These are phyloP conservation scores for Penicillium argentinense DNA, from an alignment of 495 filamentous ascomycete species.

Conservation along the genomic window DNA sequence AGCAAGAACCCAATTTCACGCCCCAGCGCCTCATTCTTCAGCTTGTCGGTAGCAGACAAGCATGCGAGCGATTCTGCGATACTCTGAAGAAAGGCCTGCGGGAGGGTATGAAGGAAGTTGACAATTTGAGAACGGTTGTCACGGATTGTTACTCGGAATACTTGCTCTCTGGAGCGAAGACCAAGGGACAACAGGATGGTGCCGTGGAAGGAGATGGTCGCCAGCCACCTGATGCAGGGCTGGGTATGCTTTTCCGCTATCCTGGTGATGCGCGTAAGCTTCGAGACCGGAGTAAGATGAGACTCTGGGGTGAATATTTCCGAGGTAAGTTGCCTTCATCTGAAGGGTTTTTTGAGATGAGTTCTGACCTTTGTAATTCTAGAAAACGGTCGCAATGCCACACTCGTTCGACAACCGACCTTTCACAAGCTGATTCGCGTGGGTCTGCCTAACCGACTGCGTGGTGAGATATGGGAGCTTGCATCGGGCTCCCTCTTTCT, in stretches of 20 bases:
- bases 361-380: not conserved
- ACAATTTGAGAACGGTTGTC: slow-evolving; percentile 74
- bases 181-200: slow-evolving; percentile 28
- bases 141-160: slow-evolving; percentile 92
- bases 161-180: slow-evolving; percentile 59
- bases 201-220: slow-evolving; percentile 51
- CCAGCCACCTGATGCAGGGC: slow-evolving; percentile 82
- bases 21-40: slow-evolving; percentile 87
- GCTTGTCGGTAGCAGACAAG: slow-evolving; percentile 80
- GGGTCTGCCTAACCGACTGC: slow-evolving; percentile 86
- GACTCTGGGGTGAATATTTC: slow-evolving; percentile 94
- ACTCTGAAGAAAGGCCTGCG: slow-evolving; percentile 85
- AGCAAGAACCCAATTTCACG: slow-evolving; percentile 53
- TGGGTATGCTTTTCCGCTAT: slow-evolving; percentile 92
- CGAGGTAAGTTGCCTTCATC: slow-evolving; percentile 49
- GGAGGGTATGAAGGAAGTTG: slow-evolving; percentile 80
- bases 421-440: slow-evolving; percentile 97
- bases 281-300: slow-evolving; percentile 94
- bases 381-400: slow-evolving; percentile 94
- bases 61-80: slow-evolving; percentile 95
- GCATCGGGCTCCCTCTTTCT: slow-evolving; percentile 88
- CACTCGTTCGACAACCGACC: slow-evolving; percentile 89
- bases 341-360: no score
- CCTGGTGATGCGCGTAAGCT: slow-evolving; percentile 95
- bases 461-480: slow-evolving; percentile 95